Base-by-base conservation (phyloP, 2,329 filamentous ascomycete species). In the Hypoxylon sp. region DNA sequence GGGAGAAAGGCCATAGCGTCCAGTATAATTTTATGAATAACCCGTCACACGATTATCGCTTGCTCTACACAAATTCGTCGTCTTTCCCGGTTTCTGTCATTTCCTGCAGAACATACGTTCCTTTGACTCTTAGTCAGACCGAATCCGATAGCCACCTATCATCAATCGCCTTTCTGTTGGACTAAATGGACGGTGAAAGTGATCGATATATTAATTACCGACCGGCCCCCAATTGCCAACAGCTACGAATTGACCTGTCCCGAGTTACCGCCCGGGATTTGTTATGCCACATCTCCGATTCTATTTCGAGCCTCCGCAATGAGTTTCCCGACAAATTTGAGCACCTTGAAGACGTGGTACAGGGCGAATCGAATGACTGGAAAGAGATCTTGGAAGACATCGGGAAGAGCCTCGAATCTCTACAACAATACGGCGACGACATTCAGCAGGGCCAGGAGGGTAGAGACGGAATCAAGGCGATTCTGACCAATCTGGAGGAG, bases 331-430 rank as follows among this genome's bases (percentile, higher is more conserved):
- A 37, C 41, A 34, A 27, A 23, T 56, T 56, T n/a, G 41, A 25
- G 21, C 29, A 46, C 19, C 53, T 56, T 4, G 53, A 56, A 30
- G 27, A 56, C n/a, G 14, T 56, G 9, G 43, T 56, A 4, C 53
- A 56, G 21, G 53, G 41, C 3, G 53, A 56, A n/a, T 46, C 53
- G 7, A 56, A 47, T 21, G 53, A 56, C 19, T 46, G 53, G 41
- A 56, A 47, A 21, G 41, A 37, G 19, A 56, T 56, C 11, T 21
- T 56, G n/a, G 53, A 56, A 56, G 53, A 56, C 21, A 46, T 56
- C 41, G 53, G 41, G 19, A 34, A 47, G 21, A 34, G 32, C 32
- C 41, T 56, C 19, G 41, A 47, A 23, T 16, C 39, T 16, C 19
- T 56, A 16, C 41, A 50, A 16, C 11, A 14, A 16, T 30, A 46